Base-by-base conservation (phyloP, 225 moss, liverwort and hornwort species). In the Asterella californica region DNA sequence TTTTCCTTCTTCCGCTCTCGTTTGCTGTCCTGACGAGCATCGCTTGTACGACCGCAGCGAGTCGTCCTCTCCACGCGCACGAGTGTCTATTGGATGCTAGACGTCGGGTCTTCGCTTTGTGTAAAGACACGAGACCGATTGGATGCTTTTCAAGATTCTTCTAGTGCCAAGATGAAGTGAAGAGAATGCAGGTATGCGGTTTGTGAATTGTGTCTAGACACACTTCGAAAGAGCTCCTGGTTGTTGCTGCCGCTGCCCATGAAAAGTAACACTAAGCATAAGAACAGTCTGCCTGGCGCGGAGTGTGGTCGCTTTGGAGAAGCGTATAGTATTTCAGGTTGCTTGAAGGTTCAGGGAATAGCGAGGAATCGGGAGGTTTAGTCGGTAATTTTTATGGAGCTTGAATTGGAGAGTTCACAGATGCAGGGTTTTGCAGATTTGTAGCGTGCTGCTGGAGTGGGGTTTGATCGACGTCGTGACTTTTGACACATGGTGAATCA, bases 401-500 rank as follows among this genome's bases (percentile, higher is more conserved):
- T 47, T 72, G 49, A 49, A 75, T 33, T 57, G 12, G 54, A 21
- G n/a, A 29, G 1, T 15, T 27, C 34, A 49, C 36, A 15, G 14
- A 10, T 57, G 75, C 75, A 75, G 75, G 55, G 55, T 14, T 30
- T 75, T 65, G 42, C 54, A 36, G 47, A 12, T 72, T 47, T 14
- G 72, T 72, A 36, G 70, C 37, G 6, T 72, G 72, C 72, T 4
- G 53, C 18, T 54, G 75, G 32, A 37, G 75, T 33, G 2, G 54
- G 34, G 22, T 37, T 19, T 12, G 42, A 36, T 55, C 33, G 42
- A 27, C 29, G 52, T 30, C 49, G 50, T n/a, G 29, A 10, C 21
- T 27, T 47, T 14, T 46, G 59, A 76, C 55, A 46, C 69, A 79
- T 79, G 79, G 33, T 70, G 21, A 55, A 45, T 60, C 63, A 78